phyloP scores from a whole-genome alignment of 208 protist species.

The Naegleria gruberi region DNA sequence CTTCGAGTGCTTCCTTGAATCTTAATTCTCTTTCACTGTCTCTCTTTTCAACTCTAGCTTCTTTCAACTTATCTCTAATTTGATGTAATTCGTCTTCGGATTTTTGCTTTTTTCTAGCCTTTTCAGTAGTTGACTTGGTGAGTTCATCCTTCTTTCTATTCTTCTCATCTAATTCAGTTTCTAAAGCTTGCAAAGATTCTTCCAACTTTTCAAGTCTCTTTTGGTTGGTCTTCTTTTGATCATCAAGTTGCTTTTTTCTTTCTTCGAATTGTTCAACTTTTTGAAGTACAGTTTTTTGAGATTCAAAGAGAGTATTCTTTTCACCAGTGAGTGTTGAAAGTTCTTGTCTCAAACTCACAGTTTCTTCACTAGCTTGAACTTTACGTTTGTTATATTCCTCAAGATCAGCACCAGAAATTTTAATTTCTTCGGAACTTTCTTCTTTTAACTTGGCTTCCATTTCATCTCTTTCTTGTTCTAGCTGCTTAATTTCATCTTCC shows the following conservation, averaged over 20 bases:
- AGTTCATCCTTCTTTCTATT: neutral
- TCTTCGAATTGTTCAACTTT: neutral
- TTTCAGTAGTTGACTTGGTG: neutral
- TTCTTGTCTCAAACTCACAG: slow-evolving; percentile 51
- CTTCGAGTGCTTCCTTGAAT: slow-evolving; percentile 65
- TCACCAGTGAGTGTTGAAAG: slow-evolving; percentile 24
- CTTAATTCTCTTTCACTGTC: slow-evolving; percentile 43
- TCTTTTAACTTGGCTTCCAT: slow-evolving; percentile 57
- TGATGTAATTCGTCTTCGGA: neutral
- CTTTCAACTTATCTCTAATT: neutral
- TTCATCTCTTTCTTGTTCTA: slow-evolving; percentile 54
- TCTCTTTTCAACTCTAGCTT: slow-evolving; percentile 29
- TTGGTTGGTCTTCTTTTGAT: neutral
- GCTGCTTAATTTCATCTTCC: slow-evolving; percentile 46
- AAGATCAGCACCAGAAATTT: slow-evolving; percentile 28
- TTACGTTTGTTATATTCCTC: slow-evolving; percentile 41
- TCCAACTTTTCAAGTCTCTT: slow-evolving; percentile 37
- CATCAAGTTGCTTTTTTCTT: neutral
- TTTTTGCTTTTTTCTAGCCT: neutral
- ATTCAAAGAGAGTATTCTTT: neutral
- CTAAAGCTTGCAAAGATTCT: slow-evolving; percentile 50
- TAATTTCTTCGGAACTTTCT: slow-evolving; percentile 20
- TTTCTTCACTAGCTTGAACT: slow-evolving; percentile 48
- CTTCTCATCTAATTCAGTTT: slow-evolving; percentile 52
- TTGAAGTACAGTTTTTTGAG: neutral